Evolutionary conservation across 139 green algal genomes (phyloP), one percentile per base, ranked within the genome.

Genomic region (Monoraphidium neglectum): DNA sequence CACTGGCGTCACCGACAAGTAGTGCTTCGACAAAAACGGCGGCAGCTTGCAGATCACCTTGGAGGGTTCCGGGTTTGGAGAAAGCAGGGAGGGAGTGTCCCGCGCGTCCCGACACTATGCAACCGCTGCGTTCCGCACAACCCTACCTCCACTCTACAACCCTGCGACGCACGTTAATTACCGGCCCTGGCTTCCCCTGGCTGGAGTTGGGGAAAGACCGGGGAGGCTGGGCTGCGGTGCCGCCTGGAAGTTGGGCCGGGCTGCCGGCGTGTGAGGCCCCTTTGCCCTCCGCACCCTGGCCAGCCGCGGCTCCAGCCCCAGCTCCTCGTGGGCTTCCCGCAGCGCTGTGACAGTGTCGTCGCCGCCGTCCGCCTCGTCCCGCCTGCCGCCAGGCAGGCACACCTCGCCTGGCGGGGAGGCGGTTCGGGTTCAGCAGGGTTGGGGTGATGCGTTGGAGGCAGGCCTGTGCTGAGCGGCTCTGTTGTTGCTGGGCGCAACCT

Each of bases 371-470:
- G 26, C 77, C 0, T 68, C 57, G 51, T 96, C 91, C 0, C 86
- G 73, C 74, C 94, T 95, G 35, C 91, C 91, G 4, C 91, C 91
- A 1, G 91, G 91, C n/a, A 94, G 82, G 67, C 86, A 92, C 2
- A 94, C 88, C 81, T 96, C 90, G 15, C 87, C 87, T 83, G 78
- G 43, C 78, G 67, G 71, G 35, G 65, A 23, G 35, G 30, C 43
- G 72, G 16, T n/a, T n/a, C n/a, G n/a, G n/a, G n/a, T n/a, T n/a
- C 60, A 74, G 46, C 47, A 74, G 32, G 16, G 33, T 36, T 5
- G 30, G 26, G 57, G 21, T 32, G 57, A 15, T 54, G 60, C 15
- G 16, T 38, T 47, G 33, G 16, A 18, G 24, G 47, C 47, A 49
- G 30, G 13, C 30, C 40, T 4, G 37, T 40, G 66, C n/a, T 59